Evolutionary conservation across 805 yeast species (phyloP), one percentile per base, ranked within the genome.

Genomic region (Saturnispora serradocipensis): DNA sequence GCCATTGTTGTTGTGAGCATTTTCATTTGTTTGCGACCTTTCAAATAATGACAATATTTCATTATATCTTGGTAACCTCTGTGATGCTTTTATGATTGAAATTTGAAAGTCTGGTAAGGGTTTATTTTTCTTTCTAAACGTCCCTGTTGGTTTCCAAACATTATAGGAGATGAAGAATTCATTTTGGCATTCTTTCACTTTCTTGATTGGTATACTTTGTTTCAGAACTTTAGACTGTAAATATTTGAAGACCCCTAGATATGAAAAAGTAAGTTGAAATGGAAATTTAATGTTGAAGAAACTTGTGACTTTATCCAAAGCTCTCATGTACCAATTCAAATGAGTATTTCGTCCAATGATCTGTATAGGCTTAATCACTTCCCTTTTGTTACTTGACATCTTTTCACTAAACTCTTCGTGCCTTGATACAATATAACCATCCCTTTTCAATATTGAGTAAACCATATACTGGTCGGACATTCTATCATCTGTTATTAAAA

Each of bases 141-240:
- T 67, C 0, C 86, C 74, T 2, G 74, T 70, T 2, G 98, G 97
- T 63, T 86, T 88, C 96, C 97, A 90, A 3, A 87, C 86, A 59
- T 84, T 74, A 59, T 72, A 89, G 0, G 77, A 70, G 3, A 84
- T 67, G 5, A 61, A 51, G 38, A 53, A 61, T 57, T 42, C 11
- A 61, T 59, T 48, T 53, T 56, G 3, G 64, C 56, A 52, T 59
- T 64, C 53, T 51, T 42, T 25, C 45, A 25, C 28, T 10, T 57
- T 52, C 46, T 60, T 54, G 6, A 60, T 43, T 10, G 24, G 45
- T n/a, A 52, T 13, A 3, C 55, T 49, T 40, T 56, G 58, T 8
- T 30, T 16, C 9, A 35, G 4, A 20, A 57, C 47, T 34, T 53
- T 53, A 8, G 51, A 49, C 25, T 55, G 50, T 6, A 63, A 49